These are phyloP conservation scores for Skeletonema tropicum DNA, from an alignment of 108 stramenopile species.

Conservation along the genomic window DNA sequence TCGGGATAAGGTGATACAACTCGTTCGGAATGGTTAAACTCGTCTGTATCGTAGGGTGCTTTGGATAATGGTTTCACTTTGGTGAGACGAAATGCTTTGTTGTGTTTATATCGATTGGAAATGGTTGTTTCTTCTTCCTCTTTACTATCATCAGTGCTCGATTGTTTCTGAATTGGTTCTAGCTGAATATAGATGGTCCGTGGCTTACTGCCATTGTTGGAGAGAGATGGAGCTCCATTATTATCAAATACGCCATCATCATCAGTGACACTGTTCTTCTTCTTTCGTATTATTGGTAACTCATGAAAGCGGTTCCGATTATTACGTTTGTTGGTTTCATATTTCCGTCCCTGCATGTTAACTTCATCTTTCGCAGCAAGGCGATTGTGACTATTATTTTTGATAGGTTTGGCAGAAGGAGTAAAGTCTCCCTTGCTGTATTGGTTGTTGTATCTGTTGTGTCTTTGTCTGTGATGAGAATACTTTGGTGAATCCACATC, in stretches of 20 bases:
- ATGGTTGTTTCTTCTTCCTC: background rate
- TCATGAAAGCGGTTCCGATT: conserved; percentile 4
- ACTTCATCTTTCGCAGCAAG: background rate
- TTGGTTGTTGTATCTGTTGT: background rate
- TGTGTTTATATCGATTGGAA: background rate
- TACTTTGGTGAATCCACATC: background rate
- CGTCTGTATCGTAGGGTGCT: conserved; percentile 7
- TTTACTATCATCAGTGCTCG: background rate
- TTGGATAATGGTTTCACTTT: conserved; percentile 3
- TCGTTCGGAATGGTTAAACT: conserved; percentile 21
- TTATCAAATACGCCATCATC: background rate
- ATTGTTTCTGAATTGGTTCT: background rate
- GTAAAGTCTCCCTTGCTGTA: background rate
- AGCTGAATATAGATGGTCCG: background rate
- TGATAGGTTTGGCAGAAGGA: background rate
- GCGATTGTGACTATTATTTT: background rate
- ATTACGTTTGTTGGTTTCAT: background rate
- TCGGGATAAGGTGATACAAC: conserved; percentile 38
- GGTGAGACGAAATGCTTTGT: background rate
- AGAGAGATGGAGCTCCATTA: background rate
- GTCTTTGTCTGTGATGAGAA: background rate
- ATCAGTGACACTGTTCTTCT: background rate
- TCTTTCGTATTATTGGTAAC: background rate
- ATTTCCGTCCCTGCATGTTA: background rate
- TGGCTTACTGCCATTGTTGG: background rate